phyloP scores from a whole-genome alignment of 331 rosid species.

The Telfairia occidentalis region DNA sequence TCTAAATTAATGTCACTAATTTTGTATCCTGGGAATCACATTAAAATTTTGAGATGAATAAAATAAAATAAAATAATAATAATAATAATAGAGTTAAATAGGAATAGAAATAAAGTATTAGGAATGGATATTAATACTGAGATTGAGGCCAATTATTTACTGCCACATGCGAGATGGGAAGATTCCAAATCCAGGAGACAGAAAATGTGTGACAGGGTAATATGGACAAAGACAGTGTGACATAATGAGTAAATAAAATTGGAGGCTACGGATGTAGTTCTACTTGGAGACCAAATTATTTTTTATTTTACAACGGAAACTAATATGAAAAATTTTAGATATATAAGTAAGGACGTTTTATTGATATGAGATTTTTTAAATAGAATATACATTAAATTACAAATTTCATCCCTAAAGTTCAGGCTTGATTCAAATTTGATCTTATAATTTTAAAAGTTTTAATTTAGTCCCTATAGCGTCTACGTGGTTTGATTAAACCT shows the following conservation, averaged over 20 bases:
- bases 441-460: no score
- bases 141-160: background rate
- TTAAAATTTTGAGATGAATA: background rate
- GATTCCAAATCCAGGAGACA: background rate
- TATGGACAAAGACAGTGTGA: slow-evolving; percentile 4
- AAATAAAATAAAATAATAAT: background rate
- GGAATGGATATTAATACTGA: background rate
- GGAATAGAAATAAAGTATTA: background rate
- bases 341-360: no score
- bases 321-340: background rate
- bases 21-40: background rate
- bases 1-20: background rate
- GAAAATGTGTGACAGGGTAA: slow-evolving; percentile 7
- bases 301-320: background rate
- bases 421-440: no score
- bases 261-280: background rate
- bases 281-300: background rate
- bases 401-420: no score
- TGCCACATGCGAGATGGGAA: slow-evolving; percentile 1
- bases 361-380: background rate
- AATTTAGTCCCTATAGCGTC: no score
- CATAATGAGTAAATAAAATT: background rate
- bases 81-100: background rate
- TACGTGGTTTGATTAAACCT: no score
- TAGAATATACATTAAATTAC: no score